phyloP scores from a whole-genome alignment of 2,329 filamentous ascomycete genomes.

The Allantophomopsis cytisporea region DNA sequence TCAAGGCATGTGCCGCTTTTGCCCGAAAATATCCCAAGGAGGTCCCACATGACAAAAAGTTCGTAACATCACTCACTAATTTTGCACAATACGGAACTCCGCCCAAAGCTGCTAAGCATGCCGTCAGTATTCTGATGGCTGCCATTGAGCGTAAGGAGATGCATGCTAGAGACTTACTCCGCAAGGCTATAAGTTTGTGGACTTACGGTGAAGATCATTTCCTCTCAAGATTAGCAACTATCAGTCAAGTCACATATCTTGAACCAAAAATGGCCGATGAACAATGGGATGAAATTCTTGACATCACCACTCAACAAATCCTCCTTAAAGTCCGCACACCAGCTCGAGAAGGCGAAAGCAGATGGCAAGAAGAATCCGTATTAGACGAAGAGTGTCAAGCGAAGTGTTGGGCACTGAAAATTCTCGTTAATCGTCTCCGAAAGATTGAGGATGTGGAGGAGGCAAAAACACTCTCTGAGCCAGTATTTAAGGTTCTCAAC shows the following conservation, averaged over 20 bases:
- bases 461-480: conserved; percentile 44
- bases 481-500: conserved; percentile 68
- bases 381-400: conserved; percentile 72
- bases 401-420: conserved; percentile 73
- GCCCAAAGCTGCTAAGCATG: conserved; percentile 79
- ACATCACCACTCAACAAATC: conserved; percentile 63
- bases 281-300: conserved; percentile 61
- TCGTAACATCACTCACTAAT: conserved; percentile 65
- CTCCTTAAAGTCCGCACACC: conserved; percentile 56
- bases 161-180: conserved; percentile 71
- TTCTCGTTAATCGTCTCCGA: conserved; percentile 74
- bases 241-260: conserved; percentile 65
- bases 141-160: conserved; percentile 62
- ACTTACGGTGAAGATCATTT: conserved; percentile 61
- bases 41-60: conserved; percentile 67
- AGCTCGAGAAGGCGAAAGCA: conserved; percentile 39
- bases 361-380: conserved; percentile 54
- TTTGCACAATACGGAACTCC: conserved; percentile 77
- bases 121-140: conserved; percentile 77
- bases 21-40: conserved; percentile 76
- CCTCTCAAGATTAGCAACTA: conserved; percentile 57
- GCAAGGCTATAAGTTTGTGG: conserved; percentile 62
- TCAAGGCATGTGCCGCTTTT: conserved; percentile 90
- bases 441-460: conserved; percentile 36
- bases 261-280: conserved; percentile 61